Evolutionary conservation across 108 stramenopile species (phyloP), one percentile per base, ranked within the genome.

Genomic region (Nitzschia sp.): DNA sequence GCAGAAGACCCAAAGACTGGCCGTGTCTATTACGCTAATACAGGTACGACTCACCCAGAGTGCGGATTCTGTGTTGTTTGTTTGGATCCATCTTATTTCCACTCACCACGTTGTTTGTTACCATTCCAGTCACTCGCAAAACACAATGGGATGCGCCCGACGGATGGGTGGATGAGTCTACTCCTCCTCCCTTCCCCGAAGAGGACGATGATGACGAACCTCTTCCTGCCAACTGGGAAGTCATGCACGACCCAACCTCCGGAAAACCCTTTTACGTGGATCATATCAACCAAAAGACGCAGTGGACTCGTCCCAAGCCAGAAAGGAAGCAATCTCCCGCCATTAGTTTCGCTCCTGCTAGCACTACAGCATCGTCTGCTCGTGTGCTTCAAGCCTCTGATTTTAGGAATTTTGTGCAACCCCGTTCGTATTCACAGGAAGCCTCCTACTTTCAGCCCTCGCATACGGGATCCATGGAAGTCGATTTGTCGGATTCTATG

Each of bases 191-290:
- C 12, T 41, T 22, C 19, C 43, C 41, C 19, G 66, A 51, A 38
- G 48, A 46, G 39, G 37, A 24, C 50, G 46, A 46, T 14, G 10
- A 15, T 11, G 66, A 72, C 39, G 70, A 80, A 50, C 55, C 21
- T 2, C 79, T 95, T 8, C 92, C 94, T 19, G 59, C 81, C 11
- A 89, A 89, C 44, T 95, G 95, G 95, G 92, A 95, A 71, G 80
- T 83, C 46, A 83, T 87, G 76, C 66, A 64, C 41, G 91, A 93
- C 74, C 82, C 86, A 7, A 73, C 79, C 7, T 79, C 92, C 6
- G 90, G 91, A 11, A 79, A 86, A 53, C 75, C 77, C 7, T 95
- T 93, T 72, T 95, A 92, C 67, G 88, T 95, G 20, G 89, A 92
- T 77, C 92, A 95, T 58, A 74, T 80, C 51, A 80, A 73, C n/a